phyloP scores from a whole-genome alignment of 2,329 filamentous ascomycete genomes.

The Cytospora mali region DNA sequence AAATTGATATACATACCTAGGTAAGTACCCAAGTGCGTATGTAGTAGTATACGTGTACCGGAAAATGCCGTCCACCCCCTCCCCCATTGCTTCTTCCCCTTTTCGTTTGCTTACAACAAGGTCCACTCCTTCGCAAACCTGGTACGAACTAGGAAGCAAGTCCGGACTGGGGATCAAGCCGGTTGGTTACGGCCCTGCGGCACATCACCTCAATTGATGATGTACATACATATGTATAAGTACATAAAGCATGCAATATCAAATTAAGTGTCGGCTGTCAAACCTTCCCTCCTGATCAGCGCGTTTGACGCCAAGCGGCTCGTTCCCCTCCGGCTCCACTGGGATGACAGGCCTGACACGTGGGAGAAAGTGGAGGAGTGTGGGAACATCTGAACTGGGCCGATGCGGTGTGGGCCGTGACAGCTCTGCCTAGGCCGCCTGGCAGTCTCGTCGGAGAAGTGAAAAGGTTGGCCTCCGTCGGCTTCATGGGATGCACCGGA shows the following conservation, averaged over 20 bases:
- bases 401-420: neutral
- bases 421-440: neutral
- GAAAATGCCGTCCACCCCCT: too few relatives aligned
- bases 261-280: neutral
- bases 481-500: neutral
- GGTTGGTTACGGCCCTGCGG: neutral
- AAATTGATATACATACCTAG: too few relatives aligned
- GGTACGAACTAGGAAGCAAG: neutral
- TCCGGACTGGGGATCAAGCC: neutral
- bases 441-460: neutral
- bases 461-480: neutral
- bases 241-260: neutral
- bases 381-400: neutral
- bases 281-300: neutral
- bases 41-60: too few relatives aligned
- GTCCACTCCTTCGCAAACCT: neutral
- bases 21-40: too few relatives aligned
- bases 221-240: neutral
- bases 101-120: neutral
- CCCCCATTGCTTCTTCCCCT: neutral
- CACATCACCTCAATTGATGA: neutral
- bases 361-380: slow-evolving; percentile 8
- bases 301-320: neutral
- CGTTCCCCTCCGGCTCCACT: slow-evolving; percentile 7
- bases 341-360: slow-evolving; percentile 20